Evolutionary conservation across 495 filamentous ascomycete species (phyloP).

Genomic region (Xylaria sp.): DNA sequence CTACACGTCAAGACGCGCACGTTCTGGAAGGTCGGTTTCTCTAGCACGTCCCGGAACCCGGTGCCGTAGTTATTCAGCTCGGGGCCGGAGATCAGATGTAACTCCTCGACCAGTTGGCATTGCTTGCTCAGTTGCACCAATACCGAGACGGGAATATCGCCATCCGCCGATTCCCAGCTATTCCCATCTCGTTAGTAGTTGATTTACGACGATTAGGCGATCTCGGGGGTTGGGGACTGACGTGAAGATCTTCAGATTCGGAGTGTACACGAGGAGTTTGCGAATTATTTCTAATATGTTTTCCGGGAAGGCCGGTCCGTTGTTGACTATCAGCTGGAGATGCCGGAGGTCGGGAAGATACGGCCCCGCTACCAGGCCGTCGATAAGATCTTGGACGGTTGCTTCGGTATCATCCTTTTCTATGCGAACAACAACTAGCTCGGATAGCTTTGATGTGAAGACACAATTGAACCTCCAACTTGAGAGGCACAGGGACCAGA

Average conservation of each 20-base stretch:
- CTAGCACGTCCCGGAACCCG: not conserved
- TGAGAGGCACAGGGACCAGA: conserved; percentile 13
- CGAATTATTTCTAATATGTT: not conserved
- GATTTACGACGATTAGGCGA: not conserved
- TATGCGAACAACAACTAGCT: not conserved
- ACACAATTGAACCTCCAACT: conserved; percentile 18
- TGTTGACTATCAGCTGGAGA: conserved; percentile 3
- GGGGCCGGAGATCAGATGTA: conserved; percentile 6
- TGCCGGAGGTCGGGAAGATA: conserved; percentile 17
- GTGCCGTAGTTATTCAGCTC: not conserved
- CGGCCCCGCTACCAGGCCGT: conserved; percentile 13
- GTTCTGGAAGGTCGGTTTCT: not conserved
- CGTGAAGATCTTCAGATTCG: conserved; percentile 15
- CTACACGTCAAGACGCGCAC: conserved; percentile 6
- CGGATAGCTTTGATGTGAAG: conserved; percentile 9
- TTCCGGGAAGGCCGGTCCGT: not conserved
- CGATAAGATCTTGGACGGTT: not conserved
- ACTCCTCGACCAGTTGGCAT: conserved; percentile 8
- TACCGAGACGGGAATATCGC: conserved; percentile 12
- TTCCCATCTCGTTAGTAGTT: not conserved
- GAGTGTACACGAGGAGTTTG: not conserved
- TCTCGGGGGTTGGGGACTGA: not conserved
- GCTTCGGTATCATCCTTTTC: conserved; percentile 1
- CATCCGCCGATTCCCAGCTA: conserved; percentile 19
- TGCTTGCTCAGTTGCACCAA: conserved; percentile 4